A percentile compares a stretch with the other conserved stretches of the same genome.
These are phyloP conservation scores for Cunninghamia lanceolata DNA, from an alignment of 75 land plant genomes.

Conservation along the genomic window DNA sequence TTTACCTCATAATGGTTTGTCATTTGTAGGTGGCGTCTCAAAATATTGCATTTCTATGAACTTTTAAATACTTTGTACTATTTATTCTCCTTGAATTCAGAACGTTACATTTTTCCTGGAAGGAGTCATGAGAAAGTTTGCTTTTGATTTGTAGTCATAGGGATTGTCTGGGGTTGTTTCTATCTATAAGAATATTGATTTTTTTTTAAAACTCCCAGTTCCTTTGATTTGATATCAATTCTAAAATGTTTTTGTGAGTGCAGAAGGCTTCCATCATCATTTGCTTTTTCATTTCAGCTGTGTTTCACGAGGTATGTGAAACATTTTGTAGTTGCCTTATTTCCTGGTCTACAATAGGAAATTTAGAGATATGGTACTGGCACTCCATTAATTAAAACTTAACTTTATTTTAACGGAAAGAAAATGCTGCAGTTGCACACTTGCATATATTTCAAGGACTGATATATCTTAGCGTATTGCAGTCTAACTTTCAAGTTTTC, in stretches of 20 bases:
- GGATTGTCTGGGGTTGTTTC: not conserved
- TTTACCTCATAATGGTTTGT: not conserved
- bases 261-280: conserved; percentile 71
- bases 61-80: not conserved
- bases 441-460: conserved; percentile 2
- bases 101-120: not conserved
- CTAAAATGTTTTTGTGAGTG: conserved; percentile 3
- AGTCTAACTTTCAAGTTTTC: not conserved
- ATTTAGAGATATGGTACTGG: not conserved
- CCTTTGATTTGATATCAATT: not conserved
- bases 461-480: not conserved
- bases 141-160: not conserved
- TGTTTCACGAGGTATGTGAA: conserved; percentile 87
- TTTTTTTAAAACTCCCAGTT: not conserved
- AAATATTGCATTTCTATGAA: not conserved
- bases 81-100: not conserved
- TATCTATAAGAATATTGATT: not conserved
- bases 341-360: not conserved
- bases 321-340: not conserved
- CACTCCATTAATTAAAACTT: not conserved
- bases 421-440: not conserved
- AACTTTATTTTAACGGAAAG: not conserved
- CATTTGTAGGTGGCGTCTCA: not conserved
- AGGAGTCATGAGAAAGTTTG: not conserved
- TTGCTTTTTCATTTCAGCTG: conserved; percentile 73